Evolutionary conservation across 192 early-diverging fungal species (phyloP).

Genomic region (Rhizoclosmatium globosum): DNA sequence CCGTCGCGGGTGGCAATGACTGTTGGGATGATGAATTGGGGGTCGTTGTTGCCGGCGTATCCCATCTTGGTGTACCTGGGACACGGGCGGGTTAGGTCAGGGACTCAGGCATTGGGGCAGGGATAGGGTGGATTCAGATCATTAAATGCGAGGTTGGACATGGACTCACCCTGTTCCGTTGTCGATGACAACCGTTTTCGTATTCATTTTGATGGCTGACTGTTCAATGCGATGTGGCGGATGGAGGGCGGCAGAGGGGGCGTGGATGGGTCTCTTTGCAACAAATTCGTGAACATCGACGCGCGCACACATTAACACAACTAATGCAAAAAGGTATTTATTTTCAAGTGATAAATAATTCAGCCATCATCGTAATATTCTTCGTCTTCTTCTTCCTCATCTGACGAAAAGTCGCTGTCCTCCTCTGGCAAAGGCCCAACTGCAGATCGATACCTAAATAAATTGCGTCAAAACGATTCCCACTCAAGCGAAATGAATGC

Average conservation of each 20-base stretch:
- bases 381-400: neutral
- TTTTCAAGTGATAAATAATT: neutral
- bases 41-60: slow-evolving; percentile 96
- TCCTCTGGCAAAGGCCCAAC: neutral
- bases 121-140: too few species aligned
- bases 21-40: slow-evolving; percentile 98
- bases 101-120: neutral
- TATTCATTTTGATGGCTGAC: slow-evolving; percentile 24
- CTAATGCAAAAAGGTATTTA: neutral
- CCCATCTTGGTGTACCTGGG: slow-evolving; percentile 95
- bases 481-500: neutral
- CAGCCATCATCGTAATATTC: slow-evolving; percentile 13
- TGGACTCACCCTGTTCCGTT: slow-evolving; percentile 92
- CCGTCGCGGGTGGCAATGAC: slow-evolving; percentile 83
- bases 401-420: neutral
- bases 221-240: neutral
- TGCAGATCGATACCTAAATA: neutral
- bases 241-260: neutral
- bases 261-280: neutral
- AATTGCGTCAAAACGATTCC: too few species aligned
- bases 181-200: slow-evolving; percentile 90
- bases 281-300: neutral
- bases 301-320: neutral
- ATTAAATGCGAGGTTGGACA: too few species aligned
- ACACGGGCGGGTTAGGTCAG: neutral